These are phyloP conservation scores for Scolecobasidium constrictum DNA, from an alignment of 2,329 filamentous ascomycete species.

Conservation along the genomic window DNA sequence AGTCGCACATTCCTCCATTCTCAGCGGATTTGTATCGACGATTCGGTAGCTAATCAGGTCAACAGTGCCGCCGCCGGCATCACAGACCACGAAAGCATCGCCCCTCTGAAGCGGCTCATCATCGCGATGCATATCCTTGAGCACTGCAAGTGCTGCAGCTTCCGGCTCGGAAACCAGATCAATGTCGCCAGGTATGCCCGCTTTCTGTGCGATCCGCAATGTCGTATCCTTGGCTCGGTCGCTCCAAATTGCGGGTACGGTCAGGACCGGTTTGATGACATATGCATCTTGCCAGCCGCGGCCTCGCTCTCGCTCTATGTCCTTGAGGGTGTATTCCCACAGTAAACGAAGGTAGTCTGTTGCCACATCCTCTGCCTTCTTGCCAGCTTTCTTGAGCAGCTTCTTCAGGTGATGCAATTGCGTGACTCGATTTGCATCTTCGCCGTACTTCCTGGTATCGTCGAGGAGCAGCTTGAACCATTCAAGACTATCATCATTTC, in stretches of 20 bases:
- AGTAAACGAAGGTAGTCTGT: not conserved
- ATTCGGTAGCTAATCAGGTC: not conserved
- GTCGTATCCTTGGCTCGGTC: not conserved
- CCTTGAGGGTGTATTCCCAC: not conserved
- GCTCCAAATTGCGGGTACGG: not conserved
- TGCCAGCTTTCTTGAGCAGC: not conserved
- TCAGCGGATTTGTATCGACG: not conserved
- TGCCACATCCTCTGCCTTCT: not conserved
- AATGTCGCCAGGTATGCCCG: not conserved
- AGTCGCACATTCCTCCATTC: not conserved
- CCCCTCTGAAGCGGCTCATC: not conserved
- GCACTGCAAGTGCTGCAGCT: slow-evolving; percentile 1
- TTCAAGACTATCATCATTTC: not conserved
- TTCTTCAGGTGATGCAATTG: not conserved
- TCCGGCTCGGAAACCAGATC: slow-evolving; percentile 1
- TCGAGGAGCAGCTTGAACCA: slow-evolving; percentile 1
- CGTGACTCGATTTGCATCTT: not conserved
- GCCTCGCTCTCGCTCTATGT: not conserved
- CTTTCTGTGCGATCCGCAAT: not conserved
- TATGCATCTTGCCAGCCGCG: not conserved
- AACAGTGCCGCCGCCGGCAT: not conserved
- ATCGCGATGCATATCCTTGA: not conserved
- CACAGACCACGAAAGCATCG: not conserved
- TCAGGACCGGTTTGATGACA: not conserved
- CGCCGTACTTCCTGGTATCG: not conserved